Conservation (phyloP, 768 basidiomycete species). For the Lentinula aciculospora region DNA sequence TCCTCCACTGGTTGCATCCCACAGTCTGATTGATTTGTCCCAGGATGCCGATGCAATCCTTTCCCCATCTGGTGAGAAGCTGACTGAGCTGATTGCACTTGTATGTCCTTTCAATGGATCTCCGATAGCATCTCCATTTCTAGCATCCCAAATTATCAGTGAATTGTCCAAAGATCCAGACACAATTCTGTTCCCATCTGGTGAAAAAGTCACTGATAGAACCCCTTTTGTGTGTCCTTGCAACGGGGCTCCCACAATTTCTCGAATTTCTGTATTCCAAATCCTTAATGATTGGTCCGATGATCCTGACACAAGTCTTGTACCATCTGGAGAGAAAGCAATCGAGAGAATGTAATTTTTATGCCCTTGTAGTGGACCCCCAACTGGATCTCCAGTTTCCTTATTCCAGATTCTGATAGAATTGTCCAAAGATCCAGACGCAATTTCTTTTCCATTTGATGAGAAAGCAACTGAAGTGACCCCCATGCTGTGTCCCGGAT, state of each 20-base stretch:
- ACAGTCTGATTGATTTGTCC: background rate
- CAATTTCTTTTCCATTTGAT: background rate
- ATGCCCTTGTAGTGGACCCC: background rate
- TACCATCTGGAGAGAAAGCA: slow-evolving; percentile 44
- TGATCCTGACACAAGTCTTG: slow-evolving; percentile 16
- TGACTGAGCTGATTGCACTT: background rate
- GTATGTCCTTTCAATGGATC: slow-evolving; percentile 8
- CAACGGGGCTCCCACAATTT: background rate
- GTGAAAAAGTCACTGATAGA: background rate
- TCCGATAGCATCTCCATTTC: slow-evolving; percentile 23
- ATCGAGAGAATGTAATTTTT: slow-evolving; percentile 20
- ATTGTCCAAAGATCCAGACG: background rate
- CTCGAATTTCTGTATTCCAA: background rate
- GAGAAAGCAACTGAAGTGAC: background rate
- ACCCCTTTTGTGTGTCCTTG: background rate
- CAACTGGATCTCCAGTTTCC: background rate
- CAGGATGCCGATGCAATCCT: background rate
- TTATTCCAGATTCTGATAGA: background rate
- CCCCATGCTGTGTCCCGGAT: background rate
- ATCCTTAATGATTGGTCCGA: background rate
- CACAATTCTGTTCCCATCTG: background rate
- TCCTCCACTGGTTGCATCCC: background rate
- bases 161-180: background rate
- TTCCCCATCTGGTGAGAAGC: background rate
- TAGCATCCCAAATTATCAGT: slow-evolving; percentile 13